phyloP scores from a whole-genome alignment of 2,329 filamentous ascomycete genomes.

The Emergomyces africanus region DNA sequence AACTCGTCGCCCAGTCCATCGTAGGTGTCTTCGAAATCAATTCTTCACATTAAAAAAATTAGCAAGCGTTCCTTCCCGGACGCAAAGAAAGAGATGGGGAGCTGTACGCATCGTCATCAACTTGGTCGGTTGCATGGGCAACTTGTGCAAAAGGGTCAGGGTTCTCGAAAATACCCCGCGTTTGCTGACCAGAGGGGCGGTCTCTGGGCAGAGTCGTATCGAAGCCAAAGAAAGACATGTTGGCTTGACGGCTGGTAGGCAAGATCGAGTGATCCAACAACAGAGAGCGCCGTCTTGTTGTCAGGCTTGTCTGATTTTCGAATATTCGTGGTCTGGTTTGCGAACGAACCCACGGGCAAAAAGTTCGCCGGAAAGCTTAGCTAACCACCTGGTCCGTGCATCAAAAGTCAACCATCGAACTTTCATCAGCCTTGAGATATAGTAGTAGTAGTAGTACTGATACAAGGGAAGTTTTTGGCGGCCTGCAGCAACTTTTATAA shows the following conservation, averaged over 20 bases:
- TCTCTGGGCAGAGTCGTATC: slow-evolving; percentile 55
- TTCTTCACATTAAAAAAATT: slow-evolving; percentile 29
- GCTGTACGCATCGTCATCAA: slow-evolving; percentile 49
- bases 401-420: neutral
- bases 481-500: too few relatives aligned
- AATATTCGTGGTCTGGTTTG: neutral
- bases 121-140: slow-evolving; percentile 41
- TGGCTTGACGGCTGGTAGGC: slow-evolving; percentile 6
- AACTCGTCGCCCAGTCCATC: slow-evolving; percentile 86
- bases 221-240: slow-evolving; percentile 90
- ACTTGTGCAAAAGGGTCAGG: slow-evolving; percentile 83
- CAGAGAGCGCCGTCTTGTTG: neutral
- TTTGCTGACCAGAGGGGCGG: slow-evolving; percentile 53
- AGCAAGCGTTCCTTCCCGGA: slow-evolving; percentile 1
- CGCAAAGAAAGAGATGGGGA: slow-evolving; percentile 26
- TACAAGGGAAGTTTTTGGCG: neutral
- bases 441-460: neutral
- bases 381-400: slow-evolving; percentile 1
- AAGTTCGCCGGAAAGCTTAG: neutral
- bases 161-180: slow-evolving; percentile 64
- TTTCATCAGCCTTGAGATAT: neutral
- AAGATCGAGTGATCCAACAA: neutral
- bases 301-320: neutral
- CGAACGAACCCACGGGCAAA: neutral
- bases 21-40: slow-evolving; percentile 95